Percentiles rank a stretch among this genome's conserved stretches.
Conservation (phyloP, 257 asterid species). For the Capsicum chinense region DNA sequence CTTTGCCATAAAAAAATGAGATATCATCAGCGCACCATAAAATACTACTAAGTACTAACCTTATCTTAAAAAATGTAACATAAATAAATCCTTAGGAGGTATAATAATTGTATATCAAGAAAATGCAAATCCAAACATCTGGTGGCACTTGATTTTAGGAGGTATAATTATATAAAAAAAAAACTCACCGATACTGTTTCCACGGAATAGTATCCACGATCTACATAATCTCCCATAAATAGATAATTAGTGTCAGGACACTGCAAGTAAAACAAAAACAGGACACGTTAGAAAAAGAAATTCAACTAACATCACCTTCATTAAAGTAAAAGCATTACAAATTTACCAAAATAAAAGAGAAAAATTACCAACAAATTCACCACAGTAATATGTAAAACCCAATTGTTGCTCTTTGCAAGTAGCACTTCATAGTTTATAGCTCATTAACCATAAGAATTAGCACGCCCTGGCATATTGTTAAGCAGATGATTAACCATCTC, state of each 20-base stretch:
- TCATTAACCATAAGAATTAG: background rate
- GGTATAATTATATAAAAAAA: background rate
- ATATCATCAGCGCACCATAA: background rate
- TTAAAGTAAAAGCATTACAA: background rate
- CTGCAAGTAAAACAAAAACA: conserved; percentile 48
- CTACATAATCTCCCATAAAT: conserved; percentile 95
- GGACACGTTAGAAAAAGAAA: background rate
- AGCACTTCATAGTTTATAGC: background rate
- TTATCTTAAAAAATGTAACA: background rate
- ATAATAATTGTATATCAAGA: background rate
- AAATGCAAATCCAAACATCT: no score
- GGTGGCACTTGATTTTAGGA: no score
- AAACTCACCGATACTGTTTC: conserved; percentile 77
- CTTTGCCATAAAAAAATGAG: background rate
- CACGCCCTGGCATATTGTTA: background rate
- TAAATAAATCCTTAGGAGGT: background rate
- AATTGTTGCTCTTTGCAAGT: background rate
- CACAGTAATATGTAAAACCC: background rate
- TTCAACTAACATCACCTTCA: background rate
- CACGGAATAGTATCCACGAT: conserved; percentile 86
- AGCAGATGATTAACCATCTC: background rate
- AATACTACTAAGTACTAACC: background rate
- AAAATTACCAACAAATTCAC: background rate
- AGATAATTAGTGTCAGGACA: conserved; percentile 88
- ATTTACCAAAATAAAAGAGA: background rate